Conservation (phyloP, 169 alveolate genomes). For the Cyclospora cayetanensis region DNA sequence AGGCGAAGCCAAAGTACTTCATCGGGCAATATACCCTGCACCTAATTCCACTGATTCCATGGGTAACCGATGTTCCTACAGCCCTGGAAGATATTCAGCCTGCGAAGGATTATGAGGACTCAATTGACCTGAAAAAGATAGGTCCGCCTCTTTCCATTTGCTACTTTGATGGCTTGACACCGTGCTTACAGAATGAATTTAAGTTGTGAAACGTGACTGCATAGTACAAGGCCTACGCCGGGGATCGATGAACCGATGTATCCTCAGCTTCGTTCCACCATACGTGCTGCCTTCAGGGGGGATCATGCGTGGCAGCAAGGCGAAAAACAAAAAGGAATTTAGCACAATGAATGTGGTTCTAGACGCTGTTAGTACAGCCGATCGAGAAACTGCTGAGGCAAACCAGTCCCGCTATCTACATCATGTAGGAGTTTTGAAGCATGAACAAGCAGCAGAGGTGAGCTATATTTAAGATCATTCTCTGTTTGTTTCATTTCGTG, state of each 20-base stretch:
- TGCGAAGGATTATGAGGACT: slow-evolving; percentile 82
- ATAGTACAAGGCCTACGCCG: neutral
- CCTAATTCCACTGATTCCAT: slow-evolving; percentile 83
- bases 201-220: neutral
- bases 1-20: slow-evolving; percentile 79
- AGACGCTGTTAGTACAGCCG: slow-evolving; percentile 64
- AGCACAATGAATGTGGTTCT: slow-evolving; percentile 51
- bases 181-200: neutral
- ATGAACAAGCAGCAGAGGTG: slow-evolving; percentile 42
- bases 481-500: too few relatives aligned
- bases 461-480: neutral
- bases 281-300: slow-evolving; percentile 57
- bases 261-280: neutral
- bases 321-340: slow-evolving; percentile 13
- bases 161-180: too few relatives aligned
- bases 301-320: slow-evolving; percentile 44
- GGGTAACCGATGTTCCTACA: slow-evolving; percentile 81
- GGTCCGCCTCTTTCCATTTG: slow-evolving; percentile 32
- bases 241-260: neutral
- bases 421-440: slow-evolving; percentile 48
- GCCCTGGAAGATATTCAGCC: slow-evolving; percentile 81
- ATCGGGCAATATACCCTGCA: slow-evolving; percentile 83
- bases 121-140: slow-evolving; percentile 77
- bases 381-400: slow-evolving; percentile 70
- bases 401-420: slow-evolving; percentile 11